These are phyloP conservation scores for Penicillium crystallinum DNA, from an alignment of 495 filamentous ascomycete species.

Conservation along the genomic window DNA sequence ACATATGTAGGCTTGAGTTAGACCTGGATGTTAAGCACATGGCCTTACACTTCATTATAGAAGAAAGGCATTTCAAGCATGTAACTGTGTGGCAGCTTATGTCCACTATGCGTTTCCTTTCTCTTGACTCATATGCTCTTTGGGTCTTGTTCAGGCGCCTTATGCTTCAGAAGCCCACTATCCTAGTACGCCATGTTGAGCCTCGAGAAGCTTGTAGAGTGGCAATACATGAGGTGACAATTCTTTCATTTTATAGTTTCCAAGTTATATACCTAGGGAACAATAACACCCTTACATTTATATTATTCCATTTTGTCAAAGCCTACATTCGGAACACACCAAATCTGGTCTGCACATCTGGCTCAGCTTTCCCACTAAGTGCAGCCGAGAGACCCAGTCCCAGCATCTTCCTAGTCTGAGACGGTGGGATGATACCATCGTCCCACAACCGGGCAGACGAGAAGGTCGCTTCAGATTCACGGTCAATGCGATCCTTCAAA, in stretches of 20 bases:
- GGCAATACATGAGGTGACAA: too few relatives aligned
- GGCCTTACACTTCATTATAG: background rate
- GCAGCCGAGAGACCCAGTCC: constrained; percentile 79
- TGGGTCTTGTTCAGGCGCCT: too few relatives aligned
- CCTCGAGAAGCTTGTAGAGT: too few relatives aligned
- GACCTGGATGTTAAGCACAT: background rate
- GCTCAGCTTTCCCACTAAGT: constrained; percentile 56
- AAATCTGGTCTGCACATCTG: constrained; percentile 66
- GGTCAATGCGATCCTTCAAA: constrained; percentile 78
- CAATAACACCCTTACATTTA: background rate
- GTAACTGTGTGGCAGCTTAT: background rate
- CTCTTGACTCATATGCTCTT: too few relatives aligned
- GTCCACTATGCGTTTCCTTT: too few relatives aligned
- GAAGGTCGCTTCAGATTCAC: constrained; percentile 84
- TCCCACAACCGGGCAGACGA: constrained; percentile 91
- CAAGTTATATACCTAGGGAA: background rate
- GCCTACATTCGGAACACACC: constrained; percentile 92
- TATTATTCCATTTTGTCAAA: background rate
- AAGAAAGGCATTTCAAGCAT: background rate
- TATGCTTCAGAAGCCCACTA: too few relatives aligned
- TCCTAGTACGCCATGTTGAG: too few relatives aligned
- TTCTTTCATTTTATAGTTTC: background rate
- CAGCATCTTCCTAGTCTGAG: constrained; percentile 77
- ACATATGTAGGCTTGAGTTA: background rate
- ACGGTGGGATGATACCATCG: constrained; percentile 88